Conservation (phyloP, 306 rosid genomes). For the Pachyrhizus erosus region DNA sequence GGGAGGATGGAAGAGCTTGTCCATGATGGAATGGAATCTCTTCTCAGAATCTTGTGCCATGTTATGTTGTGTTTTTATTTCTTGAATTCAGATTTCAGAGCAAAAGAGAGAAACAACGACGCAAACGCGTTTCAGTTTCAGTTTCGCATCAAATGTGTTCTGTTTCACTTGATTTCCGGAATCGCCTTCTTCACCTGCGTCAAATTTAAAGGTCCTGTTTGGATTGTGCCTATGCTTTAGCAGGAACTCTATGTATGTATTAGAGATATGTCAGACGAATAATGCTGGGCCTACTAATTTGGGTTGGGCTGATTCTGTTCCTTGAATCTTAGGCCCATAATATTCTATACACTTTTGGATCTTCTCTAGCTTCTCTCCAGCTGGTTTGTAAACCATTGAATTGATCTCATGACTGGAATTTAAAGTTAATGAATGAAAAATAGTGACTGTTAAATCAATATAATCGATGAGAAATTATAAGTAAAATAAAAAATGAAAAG, state of each 20-base stretch:
- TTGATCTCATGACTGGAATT: no score
- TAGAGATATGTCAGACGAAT: neutral
- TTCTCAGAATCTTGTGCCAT: slow-evolving; percentile 87
- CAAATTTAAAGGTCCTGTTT: slow-evolving; percentile 11
- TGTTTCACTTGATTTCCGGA: neutral
- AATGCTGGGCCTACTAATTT: neutral
- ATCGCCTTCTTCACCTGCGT: neutral
- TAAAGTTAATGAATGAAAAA: no score
- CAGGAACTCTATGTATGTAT: neutral
- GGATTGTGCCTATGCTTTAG: neutral
- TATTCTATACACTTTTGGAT: no score
- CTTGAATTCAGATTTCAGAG: slow-evolving; percentile 26
- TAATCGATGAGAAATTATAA: no score
- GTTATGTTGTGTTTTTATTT: neutral
- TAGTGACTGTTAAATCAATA: no score
- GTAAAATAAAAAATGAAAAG: no score
- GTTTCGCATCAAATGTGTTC: slow-evolving; percentile 18
- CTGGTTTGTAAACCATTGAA: no score
- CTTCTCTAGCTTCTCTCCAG: no score
- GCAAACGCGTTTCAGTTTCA: slow-evolving; percentile 6
- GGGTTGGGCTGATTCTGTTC: neutral
- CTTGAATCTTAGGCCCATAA: no score
- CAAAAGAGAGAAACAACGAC: neutral
- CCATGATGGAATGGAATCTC: slow-evolving; percentile 79
- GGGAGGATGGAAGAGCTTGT: slow-evolving; percentile 78